Evolutionary conservation across 2,329 filamentous ascomycete genomes (phyloP), one percentile per base, ranked within the genome.

Genomic region (Bertia moriformis): DNA sequence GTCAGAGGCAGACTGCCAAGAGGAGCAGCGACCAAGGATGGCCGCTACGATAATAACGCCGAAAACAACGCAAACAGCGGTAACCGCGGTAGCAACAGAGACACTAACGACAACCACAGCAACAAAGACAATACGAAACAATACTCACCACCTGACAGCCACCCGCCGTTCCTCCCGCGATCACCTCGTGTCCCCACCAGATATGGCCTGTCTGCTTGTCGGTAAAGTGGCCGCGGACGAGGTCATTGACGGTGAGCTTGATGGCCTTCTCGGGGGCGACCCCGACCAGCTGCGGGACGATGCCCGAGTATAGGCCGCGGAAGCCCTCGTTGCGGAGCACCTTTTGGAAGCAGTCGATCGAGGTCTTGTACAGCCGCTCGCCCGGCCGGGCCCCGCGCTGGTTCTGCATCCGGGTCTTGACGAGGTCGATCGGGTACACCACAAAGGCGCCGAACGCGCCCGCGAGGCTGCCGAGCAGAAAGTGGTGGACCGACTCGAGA

Each of bases 201-300:
- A 98, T 94, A 42, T 74, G 66, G 38, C 83, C 81, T 29, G 72
- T 77, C 45, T 85, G 73, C 52, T 76, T 73, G 52, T 86, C 78
- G 3, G 79, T 83, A 52, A 88, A 80, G 47, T 71, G 69, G 5
- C 73, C 70, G 53, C 91, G 80, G 17, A 93, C 86, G 40, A 98
- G 63, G 55, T 98, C 91, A 61, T 98, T 98, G 52, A 98, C 88
- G 0, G 91, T 98, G 45, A 98, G 75, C 67, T 98, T 98, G 66
- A 98, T 98, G 49, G 91, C 91, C 69, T 98, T 98, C 60, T 98
- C 91, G 2, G 91, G 91, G n/a, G 91, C 91, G 35, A 98, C 91
- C 59, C 91, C 91, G 45, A 98, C 85, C 35, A 98, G 73, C 66
- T 98, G 91, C 10, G 91, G 91, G 39, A 95, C 60, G 15, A 98